A percentile compares a stretch with the other conserved stretches of the same genome.
Evolutionary conservation across 73 alveolate genomes (phyloP).

Genomic region (Paramecium tetraurelia): DNA sequence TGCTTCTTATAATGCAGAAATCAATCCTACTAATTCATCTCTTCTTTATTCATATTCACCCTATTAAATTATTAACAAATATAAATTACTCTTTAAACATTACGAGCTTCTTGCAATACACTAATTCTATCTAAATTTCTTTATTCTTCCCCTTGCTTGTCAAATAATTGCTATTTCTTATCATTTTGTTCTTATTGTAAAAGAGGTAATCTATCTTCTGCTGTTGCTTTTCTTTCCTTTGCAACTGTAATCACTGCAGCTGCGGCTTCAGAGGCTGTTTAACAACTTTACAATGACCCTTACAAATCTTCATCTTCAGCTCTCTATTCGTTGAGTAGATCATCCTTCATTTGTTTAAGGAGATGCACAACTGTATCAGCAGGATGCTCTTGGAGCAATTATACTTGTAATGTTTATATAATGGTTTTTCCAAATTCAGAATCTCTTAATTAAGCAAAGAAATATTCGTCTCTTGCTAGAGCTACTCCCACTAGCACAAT

Average conservation of each 20-base stretch:
- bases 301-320: constrained; percentile 41
- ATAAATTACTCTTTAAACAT: not conserved
- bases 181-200: not conserved
- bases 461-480: constrained; percentile 21
- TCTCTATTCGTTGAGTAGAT: constrained; percentile 33
- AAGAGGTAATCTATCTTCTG: constrained; percentile 39
- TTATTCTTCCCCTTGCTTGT: constrained; percentile 34
- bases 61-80: not conserved
- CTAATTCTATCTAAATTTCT: constrained; percentile 47
- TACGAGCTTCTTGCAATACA: constrained; percentile 11
- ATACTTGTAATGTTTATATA: not conserved
- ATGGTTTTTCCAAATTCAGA: constrained; percentile 50
- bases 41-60: constrained; percentile 42
- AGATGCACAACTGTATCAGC: constrained; percentile 47
- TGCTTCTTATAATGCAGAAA: constrained; percentile 38
- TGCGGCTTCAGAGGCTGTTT: not conserved
- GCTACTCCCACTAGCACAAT: not conserved
- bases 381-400: constrained; percentile 23
- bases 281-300: not conserved
- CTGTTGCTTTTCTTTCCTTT: constrained; percentile 13
- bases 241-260: constrained; percentile 7
- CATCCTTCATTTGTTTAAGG: constrained; percentile 30
- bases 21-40: constrained; percentile 44
- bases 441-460: constrained; percentile 41
- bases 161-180: not conserved